phyloP scores from a whole-genome alignment of 495 filamentous ascomycete species.

The Choiromyces venosus region DNA sequence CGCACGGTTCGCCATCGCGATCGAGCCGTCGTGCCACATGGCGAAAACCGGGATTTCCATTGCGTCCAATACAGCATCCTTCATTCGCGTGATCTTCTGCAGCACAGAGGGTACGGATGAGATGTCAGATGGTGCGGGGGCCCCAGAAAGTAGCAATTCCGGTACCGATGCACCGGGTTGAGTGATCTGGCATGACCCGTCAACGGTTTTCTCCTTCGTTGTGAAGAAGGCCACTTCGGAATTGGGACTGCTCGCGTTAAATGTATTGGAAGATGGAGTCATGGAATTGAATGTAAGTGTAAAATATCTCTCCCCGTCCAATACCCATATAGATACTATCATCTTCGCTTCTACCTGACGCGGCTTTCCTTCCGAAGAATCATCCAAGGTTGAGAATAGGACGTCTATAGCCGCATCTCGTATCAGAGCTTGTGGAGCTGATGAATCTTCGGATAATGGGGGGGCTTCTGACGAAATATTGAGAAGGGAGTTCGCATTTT shows the following conservation, averaged over 20 bases:
- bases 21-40: constrained; percentile 66
- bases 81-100: constrained; percentile 61
- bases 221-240: constrained; percentile 18
- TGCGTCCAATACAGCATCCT: constrained; percentile 64
- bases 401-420: constrained; percentile 30
- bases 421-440: constrained; percentile 24
- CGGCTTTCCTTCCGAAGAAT: not conserved
- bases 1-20: constrained; percentile 61
- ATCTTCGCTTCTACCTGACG: constrained; percentile 54
- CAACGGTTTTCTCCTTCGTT: constrained; percentile 8
- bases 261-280: constrained; percentile 17
- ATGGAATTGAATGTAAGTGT: constrained; percentile 60
- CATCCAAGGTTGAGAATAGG: constrained; percentile 20
- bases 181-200: constrained; percentile 32
- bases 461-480: constrained; percentile 16
- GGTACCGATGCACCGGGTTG: constrained; percentile 41
- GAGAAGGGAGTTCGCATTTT: constrained; percentile 28
- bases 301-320: constrained; percentile 56
- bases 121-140: constrained; percentile 49
- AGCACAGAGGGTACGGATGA: constrained; percentile 54
- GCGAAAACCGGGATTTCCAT: constrained; percentile 62
- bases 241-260: constrained; percentile 25
- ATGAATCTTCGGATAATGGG: constrained; percentile 15
- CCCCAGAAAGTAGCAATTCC: constrained; percentile 55
- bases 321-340: constrained; percentile 61